Conservation (phyloP, 2,329 filamentous ascomycete genomes). For the Penicillium fuscoglaucum region DNA sequence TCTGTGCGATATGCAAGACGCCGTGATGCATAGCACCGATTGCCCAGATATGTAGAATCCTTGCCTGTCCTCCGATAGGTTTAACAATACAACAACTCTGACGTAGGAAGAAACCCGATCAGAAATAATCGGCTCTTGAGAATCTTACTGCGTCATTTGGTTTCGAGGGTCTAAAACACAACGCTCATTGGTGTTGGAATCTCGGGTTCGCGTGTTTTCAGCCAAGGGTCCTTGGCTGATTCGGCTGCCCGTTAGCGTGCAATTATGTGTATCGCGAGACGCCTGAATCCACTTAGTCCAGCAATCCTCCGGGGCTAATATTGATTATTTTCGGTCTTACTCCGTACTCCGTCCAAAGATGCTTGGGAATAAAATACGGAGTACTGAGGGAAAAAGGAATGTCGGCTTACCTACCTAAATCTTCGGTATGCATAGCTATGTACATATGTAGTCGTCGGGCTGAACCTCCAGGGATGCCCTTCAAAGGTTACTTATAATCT, state of each 20-base stretch:
- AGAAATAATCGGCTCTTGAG: not conserved
- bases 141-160: slow-evolving; percentile 1
- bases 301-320: not conserved
- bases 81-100: not conserved
- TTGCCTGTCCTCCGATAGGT: not conserved
- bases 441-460: not conserved
- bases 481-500: too few relatives aligned
- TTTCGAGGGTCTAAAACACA: not conserved
- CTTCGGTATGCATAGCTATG: not conserved
- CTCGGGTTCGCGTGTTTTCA: not conserved
- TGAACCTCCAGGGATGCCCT: too few relatives aligned
- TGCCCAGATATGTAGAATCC: not conserved
- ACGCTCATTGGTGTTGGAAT: not conserved
- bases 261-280: slow-evolving; percentile 1
- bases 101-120: not conserved
- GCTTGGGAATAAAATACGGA: not conserved
- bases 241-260: slow-evolving; percentile 3
- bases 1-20: not conserved
- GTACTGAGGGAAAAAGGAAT: not conserved
- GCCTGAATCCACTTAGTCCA: not conserved
- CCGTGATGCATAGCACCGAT: not conserved
- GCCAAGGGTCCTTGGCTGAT: slow-evolving; percentile 4
- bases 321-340: not conserved
- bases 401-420: not conserved
- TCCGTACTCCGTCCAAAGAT: not conserved